Percentiles rank a stretch among this genome's conserved stretches.
Evolutionary conservation across 1,284 basidiomycete genomes (phyloP).

Genomic region (Ustilago esculenta): DNA sequence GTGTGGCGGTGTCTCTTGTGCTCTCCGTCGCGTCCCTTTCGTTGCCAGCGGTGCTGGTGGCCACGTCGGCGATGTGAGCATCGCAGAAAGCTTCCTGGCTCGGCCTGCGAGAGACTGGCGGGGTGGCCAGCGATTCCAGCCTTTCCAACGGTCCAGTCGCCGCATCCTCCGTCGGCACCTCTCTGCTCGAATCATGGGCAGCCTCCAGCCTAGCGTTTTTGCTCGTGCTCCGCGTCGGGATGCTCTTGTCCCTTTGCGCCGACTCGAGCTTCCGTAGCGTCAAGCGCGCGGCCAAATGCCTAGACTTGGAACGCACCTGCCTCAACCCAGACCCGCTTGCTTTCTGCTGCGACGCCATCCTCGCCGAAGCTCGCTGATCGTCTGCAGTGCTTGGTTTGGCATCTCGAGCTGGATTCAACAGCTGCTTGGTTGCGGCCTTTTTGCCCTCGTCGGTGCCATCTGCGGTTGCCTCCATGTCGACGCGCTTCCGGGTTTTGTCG

Average conservation of each 20-base stretch:
- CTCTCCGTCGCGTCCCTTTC: too few species aligned
- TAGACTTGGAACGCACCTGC: slow-evolving; percentile 14
- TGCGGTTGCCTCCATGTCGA: too few species aligned
- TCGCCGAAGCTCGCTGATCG: background rate
- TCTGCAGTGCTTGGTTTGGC: too few species aligned
- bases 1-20: too few species aligned
- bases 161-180: background rate
- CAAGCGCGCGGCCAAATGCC: slow-evolving; percentile 15
- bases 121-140: slow-evolving; percentile 37
- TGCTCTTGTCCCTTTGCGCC: background rate
- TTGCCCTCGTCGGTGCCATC: too few species aligned
- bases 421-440: too few species aligned
- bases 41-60: too few species aligned
- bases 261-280: slow-evolving; percentile 25
- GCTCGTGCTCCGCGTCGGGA: slow-evolving; percentile 16
- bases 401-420: too few species aligned
- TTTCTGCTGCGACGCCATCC: background rate
- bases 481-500: too few species aligned
- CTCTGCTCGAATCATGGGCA: background rate
- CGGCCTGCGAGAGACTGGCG: background rate
- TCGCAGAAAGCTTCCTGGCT: background rate
- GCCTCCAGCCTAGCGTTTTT: background rate
- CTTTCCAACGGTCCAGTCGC: slow-evolving; percentile 7
- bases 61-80: too few species aligned
- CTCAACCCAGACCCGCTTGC: background rate